Base-by-base conservation (phyloP, 441 rosid species). In the Gossypium davidsonii region DNA sequence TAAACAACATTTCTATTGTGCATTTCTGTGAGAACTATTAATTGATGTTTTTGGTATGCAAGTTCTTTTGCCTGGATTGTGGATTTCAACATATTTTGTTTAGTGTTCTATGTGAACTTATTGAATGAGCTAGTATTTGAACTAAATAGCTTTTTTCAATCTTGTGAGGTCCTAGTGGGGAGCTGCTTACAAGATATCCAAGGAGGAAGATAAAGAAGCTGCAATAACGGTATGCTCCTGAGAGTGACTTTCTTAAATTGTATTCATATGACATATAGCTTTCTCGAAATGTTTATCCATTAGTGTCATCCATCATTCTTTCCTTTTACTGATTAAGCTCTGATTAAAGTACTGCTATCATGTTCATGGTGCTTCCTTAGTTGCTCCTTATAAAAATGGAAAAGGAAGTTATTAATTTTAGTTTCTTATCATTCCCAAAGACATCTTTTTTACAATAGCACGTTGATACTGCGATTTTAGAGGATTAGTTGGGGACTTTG, bases 151-250 rank as follows among this genome's bases (percentile, higher is more conserved):
- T 31, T 76, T 60, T 60, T 57, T 77, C 74, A 23, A 66, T 65
- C 62, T 65, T 85, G 78, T 26, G 78, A 81, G 85, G 74, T 68
- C 8, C 48, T 76, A 92, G 99, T 88, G 98, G 97, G 98, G 99
- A 81, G 94, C 76, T 78, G 97, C 99, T 1, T 92, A 91, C 83
- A 94, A 83, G 80, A 85, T 92, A 76, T 87, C 88, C 62, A 82
- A 80, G 18, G 84, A 91, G 75, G 87, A 91, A 80, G 94, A 94
- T 73, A 80, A 86, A 83, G 85, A 81, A 82, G 74, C 73, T 81
- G 99, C 97, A 28, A 46, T 90, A 31, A 77, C 74, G 76, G 97
- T 90, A 84, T 81, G 86, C 20, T 80, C 21, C 37, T 67, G 74
- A 70, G 26, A 25, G 25, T 67, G 15, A 65, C 14, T 15, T 49